Base-by-base conservation (phyloP, 75 land plant genomes). In the Azolla pinnata region DNA sequence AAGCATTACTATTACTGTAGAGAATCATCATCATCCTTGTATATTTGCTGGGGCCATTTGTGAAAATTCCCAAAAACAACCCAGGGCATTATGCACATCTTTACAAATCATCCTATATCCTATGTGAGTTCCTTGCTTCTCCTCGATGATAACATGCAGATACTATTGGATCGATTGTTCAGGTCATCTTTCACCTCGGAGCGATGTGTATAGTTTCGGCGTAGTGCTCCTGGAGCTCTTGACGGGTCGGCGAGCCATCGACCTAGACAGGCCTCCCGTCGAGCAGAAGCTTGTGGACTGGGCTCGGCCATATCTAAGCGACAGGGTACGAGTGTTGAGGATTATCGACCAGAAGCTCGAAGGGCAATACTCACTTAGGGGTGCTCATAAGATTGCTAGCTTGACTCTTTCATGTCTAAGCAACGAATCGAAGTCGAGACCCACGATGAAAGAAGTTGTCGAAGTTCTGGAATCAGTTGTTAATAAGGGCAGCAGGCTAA, bases 201-300 rank as follows among this genome's bases (percentile, higher is more conserved):
- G 80, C 9, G 81, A 79, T 67, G 79, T 75, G 3, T 78, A 74
- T 47, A 70, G 78, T 50, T 78, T 78, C 33, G 81, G 81, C 8
- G 78, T 78, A 4, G 79, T 79, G 1, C 34, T 79, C 38, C 27
- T 79, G 54, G 81, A 79, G 60, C 44, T 79, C 29, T 33, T 75
- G 26, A 60, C 78, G 2, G 81, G 78, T 4, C 44, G 79, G 8
- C 60, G 65, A 2, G 72, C 80, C 9, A 24, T 75, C 9, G 79
- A 79, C 54, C 44, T 47, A 47, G 38, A 31, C 19, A 71, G 59
- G 42, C 47, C 67, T n/a, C 57, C 45, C 17, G 30, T 60, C 25
- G 74, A 79, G 63, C 74, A 74, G 25, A 69, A 65, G 42, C 60
- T 79, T 56, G 78, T 75, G 49, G 79, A 79, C 4, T 79, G 81